Percentiles rank a stretch among this genome's conserved stretches.
phyloP scores from a whole-genome alignment of 2,329 filamentous ascomycete genomes.

The Fusarium sp. region DNA sequence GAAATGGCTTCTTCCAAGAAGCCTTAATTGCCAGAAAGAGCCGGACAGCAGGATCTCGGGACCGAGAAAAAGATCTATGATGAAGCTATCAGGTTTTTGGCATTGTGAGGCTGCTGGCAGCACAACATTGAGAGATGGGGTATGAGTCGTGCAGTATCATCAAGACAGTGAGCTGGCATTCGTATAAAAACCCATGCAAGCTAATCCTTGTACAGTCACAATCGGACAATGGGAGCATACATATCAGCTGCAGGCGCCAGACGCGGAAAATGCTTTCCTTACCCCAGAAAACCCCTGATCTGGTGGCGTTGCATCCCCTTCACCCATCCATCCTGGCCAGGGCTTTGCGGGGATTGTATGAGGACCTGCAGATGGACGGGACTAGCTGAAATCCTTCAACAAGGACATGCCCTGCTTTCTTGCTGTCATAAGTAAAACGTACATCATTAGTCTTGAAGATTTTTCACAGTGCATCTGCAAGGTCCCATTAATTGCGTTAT shows the following conservation, averaged over 20 bases:
- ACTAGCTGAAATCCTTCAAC: not conserved
- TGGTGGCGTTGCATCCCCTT: conserved; percentile 24
- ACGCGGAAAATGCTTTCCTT: not conserved
- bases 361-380: not conserved
- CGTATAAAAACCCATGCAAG: not conserved
- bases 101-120: not conserved
- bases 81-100: no score
- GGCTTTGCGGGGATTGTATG: conserved; percentile 19
- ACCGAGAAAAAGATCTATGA: not conserved
- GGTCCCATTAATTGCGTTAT: conserved; percentile 17
- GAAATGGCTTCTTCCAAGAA: not conserved
- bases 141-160: not conserved
- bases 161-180: not conserved
- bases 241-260: not conserved
- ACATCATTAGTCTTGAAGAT: not conserved
- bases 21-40: not conserved
- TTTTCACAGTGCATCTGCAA: conserved; percentile 16
- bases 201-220: not conserved
- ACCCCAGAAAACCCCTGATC: conserved; percentile 26
- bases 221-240: conserved; percentile 1
- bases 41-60: not conserved
- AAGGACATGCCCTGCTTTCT: not conserved
- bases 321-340: conserved; percentile 32
- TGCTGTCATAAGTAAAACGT: not conserved
- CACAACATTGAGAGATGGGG: not conserved